Evolutionary conservation across 495 filamentous ascomycete genomes (phyloP), one percentile per base, ranked within the genome.

Genomic region (Penicillium argentinense): DNA sequence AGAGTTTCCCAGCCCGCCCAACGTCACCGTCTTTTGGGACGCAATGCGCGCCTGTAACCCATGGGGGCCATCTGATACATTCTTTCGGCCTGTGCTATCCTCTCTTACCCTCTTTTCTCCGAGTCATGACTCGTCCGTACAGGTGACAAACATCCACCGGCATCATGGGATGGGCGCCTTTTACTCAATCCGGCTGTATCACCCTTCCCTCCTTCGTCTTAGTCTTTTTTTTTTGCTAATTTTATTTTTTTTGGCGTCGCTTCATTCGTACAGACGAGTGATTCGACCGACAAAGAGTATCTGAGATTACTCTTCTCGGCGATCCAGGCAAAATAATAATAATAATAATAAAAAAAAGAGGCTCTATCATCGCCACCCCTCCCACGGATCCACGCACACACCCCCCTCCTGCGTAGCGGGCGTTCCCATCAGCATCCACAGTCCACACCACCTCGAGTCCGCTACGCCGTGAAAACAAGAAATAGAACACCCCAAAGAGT

Each of bases 11-110:
- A n/a, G n/a, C n/a, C n/a, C n/a, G n/a, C n/a, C 33, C 33, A 36
- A 9, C 17, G 2, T 36, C 33, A 36, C 33, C 33, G 2, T 36
- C 12, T 9, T 21, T n/a, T n/a, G n/a, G n/a, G n/a, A 19, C 9
- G 14, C 33, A 36, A 36, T 39, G 39, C 33, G 17, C 17, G 33
- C 33, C 57, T 62, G 59, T 59, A 59, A 59, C 60, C 57, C 37
- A 26, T 33, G 36, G 38, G 45, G 30, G 38, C 48, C 68, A 72
- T 71, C 66, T 74, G 67, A 72, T 74, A 69, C 67, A 69, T 71
- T 66, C 66, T 51, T 58, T 16, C 33, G 26, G 43, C 41, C 39
- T 42, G 38, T 53, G 42, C 48, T 42, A 44, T 44, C 52, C 43
- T 38, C 32, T 30, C 13, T 34, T 34, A 2, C 23, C 34, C 34